These are phyloP conservation scores for Phlebiopsis gigantea DNA, from an alignment of 768 basidiomycete genomes.

Conservation along the genomic window DNA sequence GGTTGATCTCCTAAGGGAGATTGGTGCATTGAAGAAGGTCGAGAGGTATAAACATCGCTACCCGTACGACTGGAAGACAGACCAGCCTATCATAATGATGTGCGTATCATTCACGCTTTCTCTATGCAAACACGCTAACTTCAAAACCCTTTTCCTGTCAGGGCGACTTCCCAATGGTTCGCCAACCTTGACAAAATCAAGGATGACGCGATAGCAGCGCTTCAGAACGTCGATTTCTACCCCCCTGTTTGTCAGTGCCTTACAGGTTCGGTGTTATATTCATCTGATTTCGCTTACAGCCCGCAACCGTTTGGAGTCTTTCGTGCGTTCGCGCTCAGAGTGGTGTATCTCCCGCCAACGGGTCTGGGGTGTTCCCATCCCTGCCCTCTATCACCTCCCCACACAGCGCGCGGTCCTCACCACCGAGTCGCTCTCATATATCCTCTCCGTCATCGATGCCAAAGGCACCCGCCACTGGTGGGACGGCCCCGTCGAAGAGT, in stretches of 20 bases:
- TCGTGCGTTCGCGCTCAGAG: constrained; percentile 84
- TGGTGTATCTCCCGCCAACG: constrained; percentile 99
- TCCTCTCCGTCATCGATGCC: constrained; percentile 64
- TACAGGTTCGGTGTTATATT: background rate
- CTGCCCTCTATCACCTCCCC: constrained; percentile 66
- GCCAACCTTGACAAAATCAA: constrained; percentile 88
- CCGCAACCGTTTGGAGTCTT: constrained; percentile 81
- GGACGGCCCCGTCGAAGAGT: constrained; percentile 78
- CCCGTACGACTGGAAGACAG: constrained; percentile 96
- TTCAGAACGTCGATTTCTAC: constrained; percentile 68
- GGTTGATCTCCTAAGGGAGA: constrained; percentile 53
- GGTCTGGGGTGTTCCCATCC: constrained; percentile 97
- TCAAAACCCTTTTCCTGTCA: constrained; percentile 26
- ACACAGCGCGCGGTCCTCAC: constrained; percentile 65
- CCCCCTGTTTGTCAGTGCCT: constrained; percentile 63
- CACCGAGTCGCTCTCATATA: constrained; percentile 60
- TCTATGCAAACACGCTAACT: background rate
- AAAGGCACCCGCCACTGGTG: constrained; percentile 89
- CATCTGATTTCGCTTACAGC: constrained; percentile 39
- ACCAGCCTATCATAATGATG: constrained; percentile 88
- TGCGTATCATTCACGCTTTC: constrained; percentile 31
- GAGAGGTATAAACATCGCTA: constrained; percentile 81
- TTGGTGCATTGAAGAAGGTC: constrained; percentile 56
- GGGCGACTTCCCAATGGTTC: constrained; percentile 97
- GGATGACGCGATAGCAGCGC: constrained; percentile 59